phyloP scores from a whole-genome alignment of 306 rosid genomes.

The Prunus mongolica region DNA sequence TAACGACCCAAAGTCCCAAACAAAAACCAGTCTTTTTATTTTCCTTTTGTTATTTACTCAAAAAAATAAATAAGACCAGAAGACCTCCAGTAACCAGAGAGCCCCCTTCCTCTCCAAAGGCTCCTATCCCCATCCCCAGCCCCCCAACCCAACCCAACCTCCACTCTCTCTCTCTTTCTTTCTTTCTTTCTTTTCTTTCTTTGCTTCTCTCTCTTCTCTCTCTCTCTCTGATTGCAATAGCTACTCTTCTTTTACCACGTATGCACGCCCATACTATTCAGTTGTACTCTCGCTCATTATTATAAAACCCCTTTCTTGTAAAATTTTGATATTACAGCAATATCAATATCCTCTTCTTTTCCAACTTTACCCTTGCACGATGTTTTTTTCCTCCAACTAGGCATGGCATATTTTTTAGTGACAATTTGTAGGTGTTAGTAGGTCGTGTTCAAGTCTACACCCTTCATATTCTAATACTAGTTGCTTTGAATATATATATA shows the following conservation, averaged over 20 bases:
- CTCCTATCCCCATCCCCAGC: background rate
- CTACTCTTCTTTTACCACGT: constrained; percentile 38
- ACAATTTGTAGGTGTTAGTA: too few species aligned
- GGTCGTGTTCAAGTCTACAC: too few species aligned
- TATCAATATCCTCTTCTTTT: background rate
- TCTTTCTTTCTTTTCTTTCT: background rate
- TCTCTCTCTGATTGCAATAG: constrained; percentile 2
- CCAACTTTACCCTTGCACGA: background rate
- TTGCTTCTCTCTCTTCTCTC: background rate
- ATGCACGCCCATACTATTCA: constrained; percentile 4
- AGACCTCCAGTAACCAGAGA: background rate
- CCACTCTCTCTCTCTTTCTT: background rate
- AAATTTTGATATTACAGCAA: background rate
- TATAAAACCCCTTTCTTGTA: background rate
- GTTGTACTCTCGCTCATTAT: background rate
- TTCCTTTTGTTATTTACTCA: background rate
- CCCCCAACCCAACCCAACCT: constrained; percentile 15
- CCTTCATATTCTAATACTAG: too few species aligned
- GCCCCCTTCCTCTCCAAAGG: background rate
- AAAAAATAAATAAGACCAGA: background rate
- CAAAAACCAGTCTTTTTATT: constrained; percentile 2
- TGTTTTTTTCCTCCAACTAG: background rate
- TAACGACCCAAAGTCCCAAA: background rate
- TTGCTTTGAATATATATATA: too few species aligned
- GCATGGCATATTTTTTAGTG: background rate